phyloP scores from a whole-genome alignment of 805 yeast genomes.

The Starmerella asiatica region DNA sequence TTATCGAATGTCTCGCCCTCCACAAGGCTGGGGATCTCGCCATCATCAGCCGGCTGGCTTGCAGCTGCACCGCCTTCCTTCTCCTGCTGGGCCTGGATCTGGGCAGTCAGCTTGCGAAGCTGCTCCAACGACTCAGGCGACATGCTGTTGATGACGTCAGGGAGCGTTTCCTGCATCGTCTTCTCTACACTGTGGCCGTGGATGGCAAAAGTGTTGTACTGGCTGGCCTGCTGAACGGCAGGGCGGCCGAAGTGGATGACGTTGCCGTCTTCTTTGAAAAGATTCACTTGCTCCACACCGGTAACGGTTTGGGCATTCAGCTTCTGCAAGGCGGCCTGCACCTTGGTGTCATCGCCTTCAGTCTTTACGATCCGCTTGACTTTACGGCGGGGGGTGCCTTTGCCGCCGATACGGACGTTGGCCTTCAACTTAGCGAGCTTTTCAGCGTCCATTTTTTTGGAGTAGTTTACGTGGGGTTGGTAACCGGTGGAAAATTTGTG shows the following conservation, averaged over 20 bases:
- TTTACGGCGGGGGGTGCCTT: conserved; percentile 71
- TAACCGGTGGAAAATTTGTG: conserved; percentile 12
- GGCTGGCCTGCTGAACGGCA: conserved; percentile 86
- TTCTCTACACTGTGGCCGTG: conserved; percentile 92
- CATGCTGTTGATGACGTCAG: conserved; percentile 87
- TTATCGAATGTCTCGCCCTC: conserved; percentile 81
- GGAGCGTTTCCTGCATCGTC: conserved; percentile 80
- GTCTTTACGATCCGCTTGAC: conserved; percentile 53
- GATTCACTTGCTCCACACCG: conserved; percentile 92
- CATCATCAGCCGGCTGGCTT: conserved; percentile 37
- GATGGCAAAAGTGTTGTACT: conserved; percentile 83
- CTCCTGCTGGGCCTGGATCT: conserved; percentile 48
- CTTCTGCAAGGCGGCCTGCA: conserved; percentile 78
- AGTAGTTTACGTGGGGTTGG: not conserved
- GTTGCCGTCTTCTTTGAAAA: conserved; percentile 92
- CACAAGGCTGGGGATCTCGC: conserved; percentile 55
- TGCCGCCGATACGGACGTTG: conserved; percentile 53
- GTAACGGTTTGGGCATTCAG: conserved; percentile 78
- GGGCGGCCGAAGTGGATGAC: conserved; percentile 94
- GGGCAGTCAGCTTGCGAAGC: conserved; percentile 80
- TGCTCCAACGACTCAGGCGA: conserved; percentile 90
- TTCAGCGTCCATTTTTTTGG: conserved; percentile 55
- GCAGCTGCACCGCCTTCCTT: conserved; percentile 37
- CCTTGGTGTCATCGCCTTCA: conserved; percentile 70
- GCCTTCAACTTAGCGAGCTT: conserved; percentile 70